Evolutionary conservation across 106 monocot species (phyloP), one percentile per base, ranked within the genome.

Genomic region (Dioscorea dumetorum): DNA sequence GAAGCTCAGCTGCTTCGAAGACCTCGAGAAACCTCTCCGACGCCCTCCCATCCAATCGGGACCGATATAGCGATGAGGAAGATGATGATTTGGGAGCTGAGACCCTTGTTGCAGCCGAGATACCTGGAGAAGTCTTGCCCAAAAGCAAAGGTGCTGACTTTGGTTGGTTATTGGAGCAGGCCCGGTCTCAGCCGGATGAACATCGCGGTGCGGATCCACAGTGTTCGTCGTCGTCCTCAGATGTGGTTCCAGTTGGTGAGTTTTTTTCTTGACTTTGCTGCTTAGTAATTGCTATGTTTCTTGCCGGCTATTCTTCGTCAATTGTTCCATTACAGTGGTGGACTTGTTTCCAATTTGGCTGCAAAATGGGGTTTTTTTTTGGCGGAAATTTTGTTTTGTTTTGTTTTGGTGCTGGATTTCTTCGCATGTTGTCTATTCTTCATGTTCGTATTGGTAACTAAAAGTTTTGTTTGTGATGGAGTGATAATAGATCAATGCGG

Each of bases 131-230:
- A 7, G 63, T 79, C 1, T 62, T 59, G 34, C 73, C 74, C 10
- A 89, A 87, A 77, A 97, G 97, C 66, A 97, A 89, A 77, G 97
- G 97, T 0, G 89, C 89, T 8, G 82, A 89, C 70, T 97, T 84
- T 35, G 53, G 53, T 1, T 84, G 70, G 56, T 77, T 97, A 84
- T 66, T 97, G 23, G 84, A 88, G 51, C 75, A 89, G 64, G 91
- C 91, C 9, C 77, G 73, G 49, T 73, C 78, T 13, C 73, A 84
- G 48, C 64, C 62, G 57, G 35, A 41, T 41, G 41, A 41, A 41
- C 41, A 41, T 5, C 41, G 41, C 0, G 41, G 5, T 3, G 9
- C 23, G 15, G 52, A 8, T 24, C 5, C 23, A 11, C 22, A 69
- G 63, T 63, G 58, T 8, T 24, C 58, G 22, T 73, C 58, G 22